Evolutionary conservation across 1,284 basidiomycete genomes (phyloP).

Genomic region (Coniferiporia weirii): DNA sequence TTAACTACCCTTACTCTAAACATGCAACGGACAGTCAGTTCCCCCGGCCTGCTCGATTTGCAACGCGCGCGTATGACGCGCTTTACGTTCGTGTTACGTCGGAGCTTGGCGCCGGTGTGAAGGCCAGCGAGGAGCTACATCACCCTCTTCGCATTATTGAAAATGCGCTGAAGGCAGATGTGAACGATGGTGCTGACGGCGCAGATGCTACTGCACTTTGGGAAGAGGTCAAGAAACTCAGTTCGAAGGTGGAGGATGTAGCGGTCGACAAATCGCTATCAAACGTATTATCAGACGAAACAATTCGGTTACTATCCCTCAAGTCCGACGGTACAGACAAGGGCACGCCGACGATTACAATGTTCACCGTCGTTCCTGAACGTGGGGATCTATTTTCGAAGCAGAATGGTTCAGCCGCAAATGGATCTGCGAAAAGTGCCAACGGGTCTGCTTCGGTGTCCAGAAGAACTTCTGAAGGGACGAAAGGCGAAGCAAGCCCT

Average conservation of each 20-base stretch:
- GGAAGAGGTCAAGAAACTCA: slow-evolving; percentile 44
- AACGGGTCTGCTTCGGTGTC: slow-evolving; percentile 10
- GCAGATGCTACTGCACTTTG: slow-evolving; percentile 42
- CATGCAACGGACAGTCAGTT: slow-evolving; percentile 36
- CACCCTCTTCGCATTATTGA: slow-evolving; percentile 54
- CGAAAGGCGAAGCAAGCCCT: slow-evolving; percentile 13
- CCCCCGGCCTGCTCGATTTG: slow-evolving; percentile 51
- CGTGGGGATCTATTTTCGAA: slow-evolving; percentile 1
- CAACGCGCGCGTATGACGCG: slow-evolving; percentile 56
- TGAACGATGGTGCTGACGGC: slow-evolving; percentile 25
- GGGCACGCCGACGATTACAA: slow-evolving; percentile 18
- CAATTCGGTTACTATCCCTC: slow-evolving; percentile 40
- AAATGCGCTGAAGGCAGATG: slow-evolving; percentile 50
- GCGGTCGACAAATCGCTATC: slow-evolving; percentile 23
- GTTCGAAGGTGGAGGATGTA: slow-evolving; percentile 27
- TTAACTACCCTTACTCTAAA: slow-evolving; percentile 57
- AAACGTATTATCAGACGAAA: slow-evolving; percentile 60
- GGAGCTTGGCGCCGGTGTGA: slow-evolving; percentile 33
- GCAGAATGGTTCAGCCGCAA: neutral
- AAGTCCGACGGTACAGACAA: slow-evolving; percentile 19
- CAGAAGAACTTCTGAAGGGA: slow-evolving; percentile 9
- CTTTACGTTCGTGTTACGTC: slow-evolving; percentile 60
- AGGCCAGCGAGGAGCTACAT: slow-evolving; percentile 36
- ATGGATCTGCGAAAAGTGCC: slow-evolving; percentile 8
- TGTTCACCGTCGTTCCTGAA: slow-evolving; percentile 14